phyloP scores from a whole-genome alignment of 169 alveolate genomes.

The Plasmodium inui region DNA sequence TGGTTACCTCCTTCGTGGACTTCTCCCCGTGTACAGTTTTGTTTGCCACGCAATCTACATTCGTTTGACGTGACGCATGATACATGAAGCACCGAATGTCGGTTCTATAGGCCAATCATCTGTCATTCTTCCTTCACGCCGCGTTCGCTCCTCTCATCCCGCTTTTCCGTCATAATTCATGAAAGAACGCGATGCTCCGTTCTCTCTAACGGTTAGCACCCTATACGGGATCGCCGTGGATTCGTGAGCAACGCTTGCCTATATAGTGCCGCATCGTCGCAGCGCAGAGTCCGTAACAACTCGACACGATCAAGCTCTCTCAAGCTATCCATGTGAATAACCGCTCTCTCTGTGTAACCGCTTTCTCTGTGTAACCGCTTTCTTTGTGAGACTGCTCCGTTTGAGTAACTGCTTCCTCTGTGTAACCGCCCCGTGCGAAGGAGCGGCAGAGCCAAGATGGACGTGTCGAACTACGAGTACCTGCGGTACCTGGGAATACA shows the following conservation, averaged over 20 bases:
- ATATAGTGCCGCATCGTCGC: background rate
- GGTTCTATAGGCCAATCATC: background rate
- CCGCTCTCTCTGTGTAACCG: background rate
- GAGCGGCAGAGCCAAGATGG: conserved; percentile 39
- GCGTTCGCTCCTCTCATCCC: background rate
- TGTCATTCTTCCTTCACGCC: background rate
- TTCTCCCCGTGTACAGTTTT: background rate
- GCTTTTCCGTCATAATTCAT: background rate
- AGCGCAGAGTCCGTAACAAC: background rate
- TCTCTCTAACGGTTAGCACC: background rate
- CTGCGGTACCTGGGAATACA: conserved; percentile 35
- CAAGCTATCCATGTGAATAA: background rate
- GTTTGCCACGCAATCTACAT: conserved; percentile 8
- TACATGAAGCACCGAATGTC: background rate
- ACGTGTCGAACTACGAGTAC: conserved; percentile 48
- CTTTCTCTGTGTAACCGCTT: background rate
- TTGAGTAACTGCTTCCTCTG: no score
- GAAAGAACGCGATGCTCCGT: background rate
- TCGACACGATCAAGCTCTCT: background rate
- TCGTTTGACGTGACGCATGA: background rate
- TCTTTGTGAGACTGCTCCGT: no score
- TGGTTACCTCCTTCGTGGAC: background rate
- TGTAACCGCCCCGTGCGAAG: background rate
- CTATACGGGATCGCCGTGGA: background rate
- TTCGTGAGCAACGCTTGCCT: background rate